Conservation (phyloP, 345 rosid species). For the Excoecaria cochinchinensis region DNA sequence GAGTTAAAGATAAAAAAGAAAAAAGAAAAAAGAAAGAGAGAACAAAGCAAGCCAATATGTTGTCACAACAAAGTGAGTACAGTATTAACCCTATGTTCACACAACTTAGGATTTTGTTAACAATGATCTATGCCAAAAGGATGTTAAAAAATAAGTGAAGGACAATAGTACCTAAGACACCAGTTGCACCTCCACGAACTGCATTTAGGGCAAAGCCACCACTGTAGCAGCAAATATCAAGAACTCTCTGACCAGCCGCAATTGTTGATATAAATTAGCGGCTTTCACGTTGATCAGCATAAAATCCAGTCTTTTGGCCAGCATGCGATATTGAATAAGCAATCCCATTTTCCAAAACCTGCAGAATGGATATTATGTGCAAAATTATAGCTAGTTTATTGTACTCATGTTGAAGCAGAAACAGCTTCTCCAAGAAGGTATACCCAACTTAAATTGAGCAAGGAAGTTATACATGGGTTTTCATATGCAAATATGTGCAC, state of each 20-base stretch:
- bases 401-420: not conserved
- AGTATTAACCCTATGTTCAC: not conserved
- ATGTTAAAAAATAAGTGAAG: not conserved
- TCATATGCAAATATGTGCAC: not conserved
- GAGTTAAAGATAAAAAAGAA: not conserved
- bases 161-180: slow-evolving; percentile 48
- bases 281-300: slow-evolving; percentile 83
- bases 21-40: too few species aligned
- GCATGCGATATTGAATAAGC: slow-evolving; percentile 60
- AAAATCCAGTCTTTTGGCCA: slow-evolving; percentile 93
- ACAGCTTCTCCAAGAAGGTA: not conserved
- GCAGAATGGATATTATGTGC: slow-evolving; percentile 7
- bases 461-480: not conserved
- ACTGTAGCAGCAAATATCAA: slow-evolving; percentile 86
- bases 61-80: not conserved
- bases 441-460: not conserved
- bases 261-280: slow-evolving; percentile 67
- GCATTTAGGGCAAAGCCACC: slow-evolving; percentile 91
- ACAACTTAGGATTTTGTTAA: not conserved
- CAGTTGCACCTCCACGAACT: slow-evolving; percentile 61
- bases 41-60: not conserved
- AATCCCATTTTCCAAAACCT: slow-evolving; percentile 82
- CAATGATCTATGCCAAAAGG: not conserved
- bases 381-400: not conserved
- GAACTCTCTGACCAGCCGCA: slow-evolving; percentile 67